Conservation (phyloP, 192 early-diverging fungal genomes). For the Coemansia sp. region DNA sequence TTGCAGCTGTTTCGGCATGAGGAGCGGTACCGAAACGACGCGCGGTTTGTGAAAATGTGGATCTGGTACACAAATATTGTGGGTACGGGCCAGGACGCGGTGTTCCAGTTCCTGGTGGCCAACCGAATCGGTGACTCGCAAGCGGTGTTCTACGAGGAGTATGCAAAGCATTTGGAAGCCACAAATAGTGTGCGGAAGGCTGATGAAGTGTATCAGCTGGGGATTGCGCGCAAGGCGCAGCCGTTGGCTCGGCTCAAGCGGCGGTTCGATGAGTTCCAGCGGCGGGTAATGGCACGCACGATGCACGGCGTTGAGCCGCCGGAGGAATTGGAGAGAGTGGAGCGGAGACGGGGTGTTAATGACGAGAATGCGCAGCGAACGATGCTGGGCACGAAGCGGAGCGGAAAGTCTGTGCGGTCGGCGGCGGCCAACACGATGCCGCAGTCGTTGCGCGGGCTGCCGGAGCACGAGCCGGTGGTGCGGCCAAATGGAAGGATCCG, state of each 20-base stretch:
- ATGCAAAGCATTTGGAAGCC: conserved; percentile 63
- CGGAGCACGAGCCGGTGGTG: not conserved
- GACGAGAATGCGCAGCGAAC: conserved; percentile 22
- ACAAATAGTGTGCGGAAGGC: conserved; percentile 54
- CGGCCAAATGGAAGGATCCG: conserved; percentile 38
- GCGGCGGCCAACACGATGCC: conserved; percentile 40
- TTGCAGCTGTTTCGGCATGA: conserved; percentile 55
- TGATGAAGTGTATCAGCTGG: conserved; percentile 63
- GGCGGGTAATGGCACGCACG: conserved; percentile 39
- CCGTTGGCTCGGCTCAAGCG: conserved; percentile 66
- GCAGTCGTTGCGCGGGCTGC: conserved; percentile 24
- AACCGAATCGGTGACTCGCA: conserved; percentile 70
- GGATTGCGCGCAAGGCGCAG: conserved; percentile 68
- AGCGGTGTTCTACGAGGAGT: conserved; percentile 76
- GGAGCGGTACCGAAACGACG: conserved; percentile 60
- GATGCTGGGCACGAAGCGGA: conserved; percentile 37
- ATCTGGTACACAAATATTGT: conserved; percentile 56
- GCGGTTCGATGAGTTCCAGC: conserved; percentile 61
- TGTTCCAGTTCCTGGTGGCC: conserved; percentile 72
- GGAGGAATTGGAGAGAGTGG: not conserved
- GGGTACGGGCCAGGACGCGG: conserved; percentile 57
- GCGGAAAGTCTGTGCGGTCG: conserved; percentile 19
- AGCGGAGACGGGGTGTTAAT: not conserved
- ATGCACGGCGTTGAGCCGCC: conserved; percentile 11
- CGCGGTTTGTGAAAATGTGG: conserved; percentile 64